A percentile compares a stretch with the other conserved stretches of the same genome.
phyloP scores from a whole-genome alignment of 75 land plant species.

The Sequoia sempervirens region DNA sequence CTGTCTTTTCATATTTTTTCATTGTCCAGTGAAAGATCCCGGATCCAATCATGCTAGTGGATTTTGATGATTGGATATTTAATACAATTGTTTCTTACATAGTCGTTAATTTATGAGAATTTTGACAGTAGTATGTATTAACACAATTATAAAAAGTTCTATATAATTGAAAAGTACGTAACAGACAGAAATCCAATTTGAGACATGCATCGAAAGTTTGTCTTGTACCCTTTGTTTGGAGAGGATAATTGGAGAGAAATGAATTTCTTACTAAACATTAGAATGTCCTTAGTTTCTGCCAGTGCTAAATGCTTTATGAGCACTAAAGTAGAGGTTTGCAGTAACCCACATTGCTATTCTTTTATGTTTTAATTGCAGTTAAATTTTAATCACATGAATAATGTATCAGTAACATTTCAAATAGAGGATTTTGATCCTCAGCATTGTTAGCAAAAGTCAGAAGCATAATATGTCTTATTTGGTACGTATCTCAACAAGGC shows the following conservation, averaged over 20 bases:
- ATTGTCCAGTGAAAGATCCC: neutral
- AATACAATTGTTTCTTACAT: neutral
- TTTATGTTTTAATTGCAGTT: no score
- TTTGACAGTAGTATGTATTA: neutral
- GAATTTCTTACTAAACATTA: neutral
- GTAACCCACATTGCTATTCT: no score
- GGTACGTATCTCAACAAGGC: no score
- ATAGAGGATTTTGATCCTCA: no score
- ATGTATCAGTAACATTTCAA: no score
- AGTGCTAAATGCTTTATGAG: no score
- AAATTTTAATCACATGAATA: no score
- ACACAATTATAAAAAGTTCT: neutral
- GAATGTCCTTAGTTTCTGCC: neutral
- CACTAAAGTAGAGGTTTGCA: no score
- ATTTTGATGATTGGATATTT: neutral
- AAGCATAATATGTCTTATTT: no score
- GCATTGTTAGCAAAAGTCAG: no score
- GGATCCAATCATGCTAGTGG: neutral
- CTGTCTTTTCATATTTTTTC: neutral
- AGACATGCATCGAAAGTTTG: neutral
- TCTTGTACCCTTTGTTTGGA: neutral
- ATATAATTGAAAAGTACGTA: neutral
- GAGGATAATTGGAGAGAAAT: neutral
- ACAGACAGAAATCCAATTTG: neutral
- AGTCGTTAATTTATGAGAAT: neutral